Base-by-base conservation (phyloP, 1,139 yeast genomes). In the Sugiyamaella neomexicana region DNA sequence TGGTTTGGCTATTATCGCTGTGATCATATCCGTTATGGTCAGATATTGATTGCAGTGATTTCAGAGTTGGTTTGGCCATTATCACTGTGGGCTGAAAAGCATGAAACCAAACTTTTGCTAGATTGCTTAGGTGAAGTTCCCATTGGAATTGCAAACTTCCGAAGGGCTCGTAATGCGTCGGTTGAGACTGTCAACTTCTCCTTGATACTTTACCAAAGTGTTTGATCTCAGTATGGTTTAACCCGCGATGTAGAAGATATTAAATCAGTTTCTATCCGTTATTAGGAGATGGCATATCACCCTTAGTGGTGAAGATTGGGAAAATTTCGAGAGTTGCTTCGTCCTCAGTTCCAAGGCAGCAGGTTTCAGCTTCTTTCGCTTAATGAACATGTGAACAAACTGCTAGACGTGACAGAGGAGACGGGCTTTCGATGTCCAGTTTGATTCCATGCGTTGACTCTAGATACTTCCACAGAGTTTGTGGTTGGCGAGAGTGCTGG, bases 381-480 rank as follows among this genome's bases (percentile, higher is more conserved):
- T 32, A 67, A 50, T 12, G 38, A 49, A 8, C 65, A 62, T 46
- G 48, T 53, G 13, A 46, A 57, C 20, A 50, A 34, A 29, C 50
- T 62, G 31, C 31, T 59, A 54, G 43, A 17, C 44, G 39, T 39
- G 44, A 46, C 15, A 46, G 57, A 6, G 49, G 52, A 23, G 45
- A 46, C 32, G 58, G 56, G 12, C 41, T 49, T 71, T 80, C 58
- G 83, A 82, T 58, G 65, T 80, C 32, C 84, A 80, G 74, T 71
- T 29, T 69, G 76, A 51, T 79, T 80, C 64, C 80, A 76, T 68
- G 68, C 69, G 56, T 69, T 81, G 47, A 81, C 86, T 5, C 73
- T 81, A 57, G 86, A 81, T 64, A 75, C 82, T 23, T 80, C 85
- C 3, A 77, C 84, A 13, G 84, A 81, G 66, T 80, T 80, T 62